phyloP scores from a whole-genome alignment of 139 green algal genomes.

The Picocystis salinarum region DNA sequence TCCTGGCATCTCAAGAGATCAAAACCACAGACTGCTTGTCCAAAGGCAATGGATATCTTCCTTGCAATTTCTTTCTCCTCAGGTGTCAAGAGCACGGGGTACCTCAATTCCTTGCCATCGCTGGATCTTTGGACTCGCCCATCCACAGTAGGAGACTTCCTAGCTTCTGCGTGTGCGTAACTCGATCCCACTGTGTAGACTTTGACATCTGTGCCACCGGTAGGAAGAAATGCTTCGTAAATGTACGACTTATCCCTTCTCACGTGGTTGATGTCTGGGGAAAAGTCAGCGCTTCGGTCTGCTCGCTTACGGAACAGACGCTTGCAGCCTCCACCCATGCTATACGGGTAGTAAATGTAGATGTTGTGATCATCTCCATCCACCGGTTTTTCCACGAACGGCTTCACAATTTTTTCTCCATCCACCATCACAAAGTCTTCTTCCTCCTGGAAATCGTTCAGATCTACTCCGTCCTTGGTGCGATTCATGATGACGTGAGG shows the following conservation, averaged over 20 bases:
- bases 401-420: constrained; percentile 72
- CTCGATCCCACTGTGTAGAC: constrained; percentile 15
- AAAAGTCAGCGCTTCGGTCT: constrained; percentile 18
- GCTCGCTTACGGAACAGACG: constrained; percentile 76
- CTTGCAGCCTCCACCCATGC: constrained; percentile 93
- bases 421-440: constrained; percentile 7
- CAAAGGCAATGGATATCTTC: constrained; percentile 82
- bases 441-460: background rate
- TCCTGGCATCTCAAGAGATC: constrained; percentile 70
- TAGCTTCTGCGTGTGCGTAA: constrained; percentile 94
- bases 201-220: constrained; percentile 96
- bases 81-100: constrained; percentile 69
- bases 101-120: constrained; percentile 78
- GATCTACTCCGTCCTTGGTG: background rate
- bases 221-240: constrained; percentile 92
- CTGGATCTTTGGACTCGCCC: constrained; percentile 56
- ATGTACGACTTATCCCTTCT: constrained; percentile 81
- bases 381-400: constrained; percentile 96
- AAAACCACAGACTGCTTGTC: constrained; percentile 76
- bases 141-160: constrained; percentile 92
- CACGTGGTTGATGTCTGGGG: constrained; percentile 15
- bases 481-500: background rate
- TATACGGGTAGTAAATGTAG: constrained; percentile 94
- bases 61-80: constrained; percentile 83
- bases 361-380: constrained; percentile 94